Conservation (phyloP, 1,284 basidiomycete genomes). For the Caloboletus firmus region DNA sequence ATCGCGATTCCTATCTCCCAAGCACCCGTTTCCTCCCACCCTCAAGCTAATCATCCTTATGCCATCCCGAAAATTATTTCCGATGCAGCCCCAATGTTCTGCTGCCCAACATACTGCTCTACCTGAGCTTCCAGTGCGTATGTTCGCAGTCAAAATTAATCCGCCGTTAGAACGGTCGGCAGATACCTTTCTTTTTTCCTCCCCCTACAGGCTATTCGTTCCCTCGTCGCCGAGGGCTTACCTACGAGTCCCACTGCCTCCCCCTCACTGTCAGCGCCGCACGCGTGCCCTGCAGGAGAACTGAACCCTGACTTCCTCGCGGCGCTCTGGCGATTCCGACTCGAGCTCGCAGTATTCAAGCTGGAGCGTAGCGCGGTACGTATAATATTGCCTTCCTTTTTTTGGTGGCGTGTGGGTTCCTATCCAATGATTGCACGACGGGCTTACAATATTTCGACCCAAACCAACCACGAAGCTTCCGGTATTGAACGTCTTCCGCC, state of each 20-base stretch:
- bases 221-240: background rate
- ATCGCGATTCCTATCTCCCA: background rate
- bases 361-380: constrained; percentile 33
- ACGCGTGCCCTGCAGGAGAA: background rate
- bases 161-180: background rate
- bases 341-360: constrained; percentile 21
- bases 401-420: background rate
- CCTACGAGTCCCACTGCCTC: background rate
- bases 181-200: background rate
- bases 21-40: background rate
- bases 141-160: background rate
- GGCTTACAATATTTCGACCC: constrained; percentile 1
- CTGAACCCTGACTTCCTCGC: constrained; percentile 15
- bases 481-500: constrained; percentile 23
- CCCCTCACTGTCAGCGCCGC: background rate
- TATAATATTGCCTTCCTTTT: background rate
- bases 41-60: background rate
- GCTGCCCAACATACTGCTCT: background rate
- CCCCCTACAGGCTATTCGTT: background rate
- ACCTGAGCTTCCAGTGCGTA: background rate
- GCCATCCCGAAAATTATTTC: background rate
- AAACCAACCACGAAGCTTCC: constrained; percentile 18
- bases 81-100: constrained; percentile 4
- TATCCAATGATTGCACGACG: background rate
- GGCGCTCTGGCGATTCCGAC: constrained; percentile 19